Percentiles rank a stretch among this genome's conserved stretches.
Conservation (phyloP, 1,139 yeast species). For the Fermentozyma sake region DNA sequence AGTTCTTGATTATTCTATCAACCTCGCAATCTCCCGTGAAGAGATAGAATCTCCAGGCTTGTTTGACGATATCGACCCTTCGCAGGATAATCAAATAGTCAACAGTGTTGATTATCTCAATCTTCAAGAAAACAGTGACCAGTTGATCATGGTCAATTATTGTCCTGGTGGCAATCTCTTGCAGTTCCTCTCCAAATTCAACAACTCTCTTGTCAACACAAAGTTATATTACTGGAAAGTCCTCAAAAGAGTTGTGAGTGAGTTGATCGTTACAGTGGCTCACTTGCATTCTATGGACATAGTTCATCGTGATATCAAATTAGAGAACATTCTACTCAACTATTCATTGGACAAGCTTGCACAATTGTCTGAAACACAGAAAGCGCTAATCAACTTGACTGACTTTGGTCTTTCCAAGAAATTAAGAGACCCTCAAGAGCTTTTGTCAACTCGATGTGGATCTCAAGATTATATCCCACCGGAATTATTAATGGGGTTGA, state of each 20-base stretch:
- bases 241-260: constrained; percentile 61
- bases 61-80: constrained; percentile 6
- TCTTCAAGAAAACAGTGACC: constrained; percentile 21
- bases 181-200: constrained; percentile 44
- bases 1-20: constrained; percentile 31
- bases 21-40: constrained; percentile 15
- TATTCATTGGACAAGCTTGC: constrained; percentile 5
- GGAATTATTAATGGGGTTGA: constrained; percentile 82
- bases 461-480: constrained; percentile 96
- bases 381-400: constrained; percentile 58
- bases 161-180: constrained; percentile 84
- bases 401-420: constrained; percentile 86
- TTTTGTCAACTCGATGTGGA: constrained; percentile 85
- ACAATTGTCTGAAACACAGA: too few relatives aligned
- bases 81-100: constrained; percentile 6
- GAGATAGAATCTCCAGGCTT: constrained; percentile 15
- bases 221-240: constrained; percentile 38
- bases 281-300: constrained; percentile 65
- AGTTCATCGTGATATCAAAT: constrained; percentile 83
- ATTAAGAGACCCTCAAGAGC: constrained; percentile 53
- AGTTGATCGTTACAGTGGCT: constrained; percentile 63
- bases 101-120: constrained; percentile 4
- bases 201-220: constrained; percentile 20
- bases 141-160: constrained; percentile 65
- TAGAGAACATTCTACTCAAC: constrained; percentile 71